phyloP scores from a whole-genome alignment of 2,329 filamentous ascomycete species.

The Colletotrichum theobromicola region DNA sequence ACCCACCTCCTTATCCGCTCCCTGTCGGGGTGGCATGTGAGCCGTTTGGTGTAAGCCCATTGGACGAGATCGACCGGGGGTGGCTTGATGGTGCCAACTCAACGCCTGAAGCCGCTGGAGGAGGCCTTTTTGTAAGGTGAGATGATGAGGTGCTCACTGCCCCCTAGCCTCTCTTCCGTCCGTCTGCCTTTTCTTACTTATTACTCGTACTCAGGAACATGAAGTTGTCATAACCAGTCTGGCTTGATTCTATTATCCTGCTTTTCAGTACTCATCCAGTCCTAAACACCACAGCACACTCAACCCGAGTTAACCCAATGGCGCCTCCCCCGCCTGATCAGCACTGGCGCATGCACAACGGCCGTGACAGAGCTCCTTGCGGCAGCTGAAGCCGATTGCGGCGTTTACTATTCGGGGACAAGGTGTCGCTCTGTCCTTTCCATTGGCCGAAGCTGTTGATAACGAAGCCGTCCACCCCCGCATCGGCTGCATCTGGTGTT shows the following conservation, averaged over 20 bases:
- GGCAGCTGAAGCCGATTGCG: slow-evolving; percentile 6
- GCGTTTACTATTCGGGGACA: neutral
- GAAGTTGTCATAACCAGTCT: neutral
- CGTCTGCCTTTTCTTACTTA: neutral
- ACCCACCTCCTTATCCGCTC: neutral
- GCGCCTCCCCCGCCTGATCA: neutral
- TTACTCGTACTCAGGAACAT: neutral
- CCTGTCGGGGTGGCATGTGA: slow-evolving; percentile 11
- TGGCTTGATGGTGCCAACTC: neutral
- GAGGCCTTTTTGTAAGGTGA: neutral
- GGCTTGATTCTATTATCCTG: fast-evolving
- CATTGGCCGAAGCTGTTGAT: neutral
- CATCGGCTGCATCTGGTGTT: neutral
- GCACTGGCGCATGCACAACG: slow-evolving; percentile 4
- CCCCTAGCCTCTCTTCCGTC: neutral
- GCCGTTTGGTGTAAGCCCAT: slow-evolving; percentile 20
- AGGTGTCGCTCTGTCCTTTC: neutral
- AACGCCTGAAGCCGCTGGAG: neutral
- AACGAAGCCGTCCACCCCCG: neutral
- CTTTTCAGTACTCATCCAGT: neutral
- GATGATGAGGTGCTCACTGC: neutral
- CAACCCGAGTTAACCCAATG: neutral
- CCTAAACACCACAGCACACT: neutral
- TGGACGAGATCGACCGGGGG: neutral
- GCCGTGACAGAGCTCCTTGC: neutral